Conservation (phyloP, 345 rosid genomes). For the Salix dunnii region DNA sequence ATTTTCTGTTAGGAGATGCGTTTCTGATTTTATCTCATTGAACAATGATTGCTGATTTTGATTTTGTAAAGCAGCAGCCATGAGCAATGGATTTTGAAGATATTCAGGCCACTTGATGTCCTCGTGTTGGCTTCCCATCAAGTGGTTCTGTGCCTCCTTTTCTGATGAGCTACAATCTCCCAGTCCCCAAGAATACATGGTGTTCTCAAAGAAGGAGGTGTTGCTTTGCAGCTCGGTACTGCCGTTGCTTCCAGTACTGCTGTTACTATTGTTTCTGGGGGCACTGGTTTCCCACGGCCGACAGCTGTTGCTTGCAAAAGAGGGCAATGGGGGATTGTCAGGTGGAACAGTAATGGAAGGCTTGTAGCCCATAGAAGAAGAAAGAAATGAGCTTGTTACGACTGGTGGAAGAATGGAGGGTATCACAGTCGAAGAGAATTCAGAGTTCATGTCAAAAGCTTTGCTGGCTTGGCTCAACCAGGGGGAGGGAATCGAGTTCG, state of each 20-base stretch:
- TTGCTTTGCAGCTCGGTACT: slow-evolving; percentile 47
- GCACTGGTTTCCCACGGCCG: slow-evolving; percentile 44
- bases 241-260: slow-evolving; percentile 39
- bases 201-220: slow-evolving; percentile 51
- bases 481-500: slow-evolving; percentile 27
- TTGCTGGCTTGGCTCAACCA: slow-evolving; percentile 39
- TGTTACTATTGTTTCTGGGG: slow-evolving; percentile 32
- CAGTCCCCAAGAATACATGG: slow-evolving; percentile 52
- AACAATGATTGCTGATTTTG: slow-evolving; percentile 52
- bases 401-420: slow-evolving; percentile 33
- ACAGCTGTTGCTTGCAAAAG: slow-evolving; percentile 27
- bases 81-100: slow-evolving; percentile 41
- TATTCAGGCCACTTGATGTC: slow-evolving; percentile 48
- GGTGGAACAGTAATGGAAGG: slow-evolving; percentile 28
- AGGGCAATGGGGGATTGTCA: slow-evolving; percentile 33
- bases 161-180: slow-evolving; percentile 44
- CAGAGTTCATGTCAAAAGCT: slow-evolving; percentile 34
- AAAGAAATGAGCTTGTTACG: slow-evolving; percentile 32
- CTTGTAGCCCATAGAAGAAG: slow-evolving; percentile 38
- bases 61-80: slow-evolving; percentile 56
- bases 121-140: slow-evolving; percentile 32
- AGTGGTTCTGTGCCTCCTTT: slow-evolving; percentile 37
- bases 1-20: slow-evolving; percentile 41
- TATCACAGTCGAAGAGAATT: slow-evolving; percentile 29
- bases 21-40: slow-evolving; percentile 70